A percentile compares a stretch with the other conserved stretches of the same genome.
These are phyloP conservation scores for Nymphaea colorata DNA, from an alignment of 164 flowering plant genomes.

Conservation along the genomic window DNA sequence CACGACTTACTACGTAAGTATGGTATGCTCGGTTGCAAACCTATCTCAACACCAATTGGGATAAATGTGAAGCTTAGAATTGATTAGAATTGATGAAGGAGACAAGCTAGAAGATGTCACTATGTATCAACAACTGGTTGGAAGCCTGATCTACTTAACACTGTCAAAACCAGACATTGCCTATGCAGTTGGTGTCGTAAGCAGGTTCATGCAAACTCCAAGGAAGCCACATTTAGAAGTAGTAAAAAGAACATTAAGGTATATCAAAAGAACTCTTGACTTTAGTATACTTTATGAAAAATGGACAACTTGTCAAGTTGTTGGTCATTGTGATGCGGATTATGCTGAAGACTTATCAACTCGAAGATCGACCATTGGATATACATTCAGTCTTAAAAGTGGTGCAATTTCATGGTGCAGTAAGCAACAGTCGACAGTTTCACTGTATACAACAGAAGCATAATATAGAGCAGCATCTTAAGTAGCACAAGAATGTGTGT, in stretches of 20 bases:
- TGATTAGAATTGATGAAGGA: background rate
- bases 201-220: conserved; percentile 3
- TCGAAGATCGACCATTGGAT: conserved; percentile 4
- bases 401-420: conserved; percentile 7
- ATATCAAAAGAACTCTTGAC: background rate
- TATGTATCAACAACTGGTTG: conserved; percentile 7
- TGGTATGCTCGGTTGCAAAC: background rate
- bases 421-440: conserved; percentile 7
- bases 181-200: background rate
- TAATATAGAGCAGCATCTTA: background rate
- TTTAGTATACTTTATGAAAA: conserved; percentile 1
- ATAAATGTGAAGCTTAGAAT: conserved; percentile 3
- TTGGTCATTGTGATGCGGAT: conserved; percentile 6
- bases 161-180: conserved; percentile 5
- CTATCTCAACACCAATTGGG: background rate
- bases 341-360: conserved; percentile 7
- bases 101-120: conserved; percentile 1
- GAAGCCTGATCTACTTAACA: conserved; percentile 11
- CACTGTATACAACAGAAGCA: background rate
- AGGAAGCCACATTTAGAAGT: conserved; percentile 5
- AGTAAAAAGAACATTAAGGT: background rate
- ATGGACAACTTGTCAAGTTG: background rate
- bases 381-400: conserved; percentile 6
- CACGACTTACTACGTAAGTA: background rate
- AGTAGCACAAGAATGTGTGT: background rate